Evolutionary conservation across 2,329 filamentous ascomycete genomes (phyloP).

Genomic region (Paradendryphiella salina): DNA sequence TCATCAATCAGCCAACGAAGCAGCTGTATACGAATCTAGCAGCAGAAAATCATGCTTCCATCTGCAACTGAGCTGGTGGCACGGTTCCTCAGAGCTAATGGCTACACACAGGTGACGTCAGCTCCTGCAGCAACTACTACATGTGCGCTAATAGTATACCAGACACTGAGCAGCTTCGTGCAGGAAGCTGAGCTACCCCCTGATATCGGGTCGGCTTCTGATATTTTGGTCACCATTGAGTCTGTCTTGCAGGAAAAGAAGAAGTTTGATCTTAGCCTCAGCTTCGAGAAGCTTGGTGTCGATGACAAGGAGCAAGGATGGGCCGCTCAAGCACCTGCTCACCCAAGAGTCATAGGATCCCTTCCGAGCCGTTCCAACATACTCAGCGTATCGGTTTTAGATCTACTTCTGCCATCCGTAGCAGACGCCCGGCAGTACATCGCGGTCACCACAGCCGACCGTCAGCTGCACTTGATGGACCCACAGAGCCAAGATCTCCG

Average conservation of each 20-base stretch:
- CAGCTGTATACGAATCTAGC: no score
- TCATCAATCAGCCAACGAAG: background rate
- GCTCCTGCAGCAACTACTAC: background rate
- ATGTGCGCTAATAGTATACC: slow-evolving; percentile 14
- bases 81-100: slow-evolving; percentile 47
- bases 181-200: slow-evolving; percentile 58
- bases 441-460: slow-evolving; percentile 45
- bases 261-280: slow-evolving; percentile 58
- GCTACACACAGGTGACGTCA: slow-evolving; percentile 47
- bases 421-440: slow-evolving; percentile 29
- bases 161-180: slow-evolving; percentile 63
- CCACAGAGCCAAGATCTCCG: slow-evolving; percentile 36
- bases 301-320: slow-evolving; percentile 52
- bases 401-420: slow-evolving; percentile 32
- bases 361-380: slow-evolving; percentile 58
- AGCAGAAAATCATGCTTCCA: slow-evolving; percentile 31
- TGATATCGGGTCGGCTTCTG: slow-evolving; percentile 52
- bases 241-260: slow-evolving; percentile 64
- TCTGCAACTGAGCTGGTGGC: slow-evolving; percentile 50
- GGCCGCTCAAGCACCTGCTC: slow-evolving; percentile 52
- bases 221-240: slow-evolving; percentile 59
- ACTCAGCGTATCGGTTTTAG: slow-evolving; percentile 54
- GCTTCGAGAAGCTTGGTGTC: slow-evolving; percentile 59
- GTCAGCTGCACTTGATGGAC: slow-evolving; percentile 54
- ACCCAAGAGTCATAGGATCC: slow-evolving; percentile 48